Evolutionary conservation across 2,329 filamentous ascomycete genomes (phyloP).

Genomic region (Claviceps monticola): DNA sequence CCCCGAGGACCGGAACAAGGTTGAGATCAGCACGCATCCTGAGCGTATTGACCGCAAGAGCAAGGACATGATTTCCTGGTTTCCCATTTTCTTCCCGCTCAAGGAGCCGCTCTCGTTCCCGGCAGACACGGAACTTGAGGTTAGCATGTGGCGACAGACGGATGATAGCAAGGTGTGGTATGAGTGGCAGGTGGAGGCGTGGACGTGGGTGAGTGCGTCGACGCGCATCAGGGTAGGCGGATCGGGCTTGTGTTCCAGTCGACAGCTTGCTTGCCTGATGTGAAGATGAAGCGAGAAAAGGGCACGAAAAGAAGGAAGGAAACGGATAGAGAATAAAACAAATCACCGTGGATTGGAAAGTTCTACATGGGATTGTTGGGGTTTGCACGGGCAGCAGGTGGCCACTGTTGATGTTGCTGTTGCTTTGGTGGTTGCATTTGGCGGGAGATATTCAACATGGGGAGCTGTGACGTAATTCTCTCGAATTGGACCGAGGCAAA

Average conservation of each 20-base stretch:
- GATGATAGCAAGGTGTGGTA: constrained; percentile 97
- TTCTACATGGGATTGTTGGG: no score
- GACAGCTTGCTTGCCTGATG: constrained; percentile 59
- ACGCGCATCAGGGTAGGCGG: constrained; percentile 50
- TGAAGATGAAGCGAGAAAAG: constrained; percentile 18
- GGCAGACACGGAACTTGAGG: constrained; percentile 68
- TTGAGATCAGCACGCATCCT: constrained; percentile 87
- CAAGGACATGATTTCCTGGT: constrained; percentile 98
- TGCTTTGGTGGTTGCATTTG: no score
- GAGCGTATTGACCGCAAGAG: constrained; percentile 87
- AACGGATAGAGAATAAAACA: background rate
- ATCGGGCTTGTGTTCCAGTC: constrained; percentile 55
- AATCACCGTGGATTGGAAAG: background rate
- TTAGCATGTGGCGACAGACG: constrained; percentile 92
- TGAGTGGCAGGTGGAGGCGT: constrained; percentile 91
- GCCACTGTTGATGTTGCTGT: no score
- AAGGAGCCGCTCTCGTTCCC: constrained; percentile 84
- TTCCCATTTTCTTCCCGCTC: constrained; percentile 93
- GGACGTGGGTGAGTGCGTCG: constrained; percentile 46
- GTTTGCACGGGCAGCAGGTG: no score
- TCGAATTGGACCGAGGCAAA: no score
- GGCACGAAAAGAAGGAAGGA: background rate
- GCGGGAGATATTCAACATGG: no score
- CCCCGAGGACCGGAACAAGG: constrained; percentile 23
- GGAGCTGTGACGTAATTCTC: no score